Percentiles rank a stretch among this genome's conserved stretches.
Conservation (phyloP, 202 grass and related monocot species). For the Zoysia matrella region DNA sequence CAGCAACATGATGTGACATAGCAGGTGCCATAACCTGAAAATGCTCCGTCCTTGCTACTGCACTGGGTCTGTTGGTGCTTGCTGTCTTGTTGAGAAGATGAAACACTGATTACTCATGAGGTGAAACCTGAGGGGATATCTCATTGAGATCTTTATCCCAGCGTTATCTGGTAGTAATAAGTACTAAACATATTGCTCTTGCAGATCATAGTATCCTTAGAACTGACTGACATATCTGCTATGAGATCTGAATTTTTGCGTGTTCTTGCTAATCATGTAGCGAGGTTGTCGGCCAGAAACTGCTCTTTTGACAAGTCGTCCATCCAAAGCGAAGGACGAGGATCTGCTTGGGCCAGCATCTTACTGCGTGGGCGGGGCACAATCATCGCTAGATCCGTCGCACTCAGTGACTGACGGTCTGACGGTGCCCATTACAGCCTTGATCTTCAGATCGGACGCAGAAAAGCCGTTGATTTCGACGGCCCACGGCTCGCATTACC, state of each 20-base stretch:
- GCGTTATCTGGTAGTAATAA: background rate
- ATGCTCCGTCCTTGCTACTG: too few species aligned
- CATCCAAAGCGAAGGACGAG: background rate
- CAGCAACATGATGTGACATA: too few species aligned
- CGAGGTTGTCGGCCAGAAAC: slow-evolving; percentile 5
- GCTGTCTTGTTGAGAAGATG: background rate
- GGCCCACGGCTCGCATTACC: slow-evolving; percentile 11
- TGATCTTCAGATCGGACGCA: background rate
- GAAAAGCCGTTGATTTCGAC: background rate
- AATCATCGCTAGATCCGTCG: too few species aligned
- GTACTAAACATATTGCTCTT: background rate
- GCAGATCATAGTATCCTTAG: background rate
- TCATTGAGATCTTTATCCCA: background rate
- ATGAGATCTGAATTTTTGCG: background rate
- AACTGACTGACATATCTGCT: background rate
- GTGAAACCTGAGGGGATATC: background rate
- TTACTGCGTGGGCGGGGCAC: background rate
- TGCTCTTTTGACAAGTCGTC: slow-evolving; percentile 16
- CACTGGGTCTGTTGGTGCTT: background rate
- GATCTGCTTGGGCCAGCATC: background rate
- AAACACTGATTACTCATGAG: background rate
- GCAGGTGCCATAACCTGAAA: too few species aligned
- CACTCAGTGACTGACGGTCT: too few species aligned
- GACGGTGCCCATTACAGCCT: background rate
- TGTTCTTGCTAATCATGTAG: background rate